Evolutionary conservation across 768 basidiomycete species (phyloP), one percentile per base, ranked within the genome.

Genomic region (Hygrophorus pudorinus): DNA sequence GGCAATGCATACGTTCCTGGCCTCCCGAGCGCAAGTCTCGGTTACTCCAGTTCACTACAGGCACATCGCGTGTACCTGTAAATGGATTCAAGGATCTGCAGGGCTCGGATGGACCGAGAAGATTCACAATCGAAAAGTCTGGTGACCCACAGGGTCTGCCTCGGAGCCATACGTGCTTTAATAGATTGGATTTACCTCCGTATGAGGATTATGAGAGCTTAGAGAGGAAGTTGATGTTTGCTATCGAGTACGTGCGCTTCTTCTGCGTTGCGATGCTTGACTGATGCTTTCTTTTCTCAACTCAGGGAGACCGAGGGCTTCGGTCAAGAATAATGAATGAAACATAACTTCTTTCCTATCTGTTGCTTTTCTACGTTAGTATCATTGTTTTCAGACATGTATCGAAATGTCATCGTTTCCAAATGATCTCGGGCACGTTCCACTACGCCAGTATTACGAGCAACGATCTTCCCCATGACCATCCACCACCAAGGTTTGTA

Each of bases 11-110:
- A 44, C 80, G 85, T 30, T 79, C 81, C 28, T 94, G 91, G 91
- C 85, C 91, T 7, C 72, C 85, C 0, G 91, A 94, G 59, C 76
- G 85, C 51, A 92, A 92, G 60, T 83, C 84, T 32, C 79, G 89
- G 11, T 62, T 92, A 30, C 65, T 93, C 14, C 90, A 92, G 60
- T 94, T 94, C 62, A 85, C 87, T 4, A 92, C 88, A 1, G 83
- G 83, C 14, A 86, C 83, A 2, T 86, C 84, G n/a, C 70, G 84
- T 48, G 76, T 86, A 17, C 83, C 91, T 9, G 90, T 91, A 54
- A 91, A 91, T 56, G 92, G 91, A 1, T 94, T 94, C 72, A 92
- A 92, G 57, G 91, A 94, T 56, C 68, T 93, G 5, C 91, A 94
- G 64, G 91, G 91, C 7, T 87, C 85, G 0, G 91, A 96, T 61